These are phyloP conservation scores for Sporisorium reilianum DNA, from an alignment of 1,284 basidiomycete species.

Conservation along the genomic window DNA sequence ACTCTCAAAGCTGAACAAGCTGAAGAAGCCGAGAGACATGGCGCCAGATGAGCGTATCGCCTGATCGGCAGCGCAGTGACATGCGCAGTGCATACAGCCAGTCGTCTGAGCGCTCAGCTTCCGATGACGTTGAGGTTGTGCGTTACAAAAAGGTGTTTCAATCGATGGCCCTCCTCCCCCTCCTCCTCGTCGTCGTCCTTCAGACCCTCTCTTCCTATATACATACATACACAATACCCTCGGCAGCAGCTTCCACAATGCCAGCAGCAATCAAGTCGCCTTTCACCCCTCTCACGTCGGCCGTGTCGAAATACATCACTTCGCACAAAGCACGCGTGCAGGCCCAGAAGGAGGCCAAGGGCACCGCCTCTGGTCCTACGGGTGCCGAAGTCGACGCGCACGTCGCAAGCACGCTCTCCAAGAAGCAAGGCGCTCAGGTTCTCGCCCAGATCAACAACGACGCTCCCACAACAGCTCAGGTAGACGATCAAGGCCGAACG, in stretches of 20 bases:
- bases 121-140: background rate
- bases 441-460: background rate
- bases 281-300: slow-evolving; percentile 16
- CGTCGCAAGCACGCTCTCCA: slow-evolving; percentile 34
- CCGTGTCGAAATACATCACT: slow-evolving; percentile 30
- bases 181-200: background rate
- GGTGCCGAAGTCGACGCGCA: slow-evolving; percentile 45
- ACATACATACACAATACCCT: no score
- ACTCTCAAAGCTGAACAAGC: background rate
- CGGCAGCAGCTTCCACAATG: slow-evolving; percentile 13
- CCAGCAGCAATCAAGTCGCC: slow-evolving; percentile 17
- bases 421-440: slow-evolving; percentile 11
- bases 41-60: background rate
- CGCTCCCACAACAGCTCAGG: background rate
- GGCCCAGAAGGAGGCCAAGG: slow-evolving; percentile 32
- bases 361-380: slow-evolving; percentile 29
- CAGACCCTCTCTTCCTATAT: background rate
- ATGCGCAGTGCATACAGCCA: slow-evolving; percentile 1
- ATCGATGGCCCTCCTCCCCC: background rate
- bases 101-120: background rate
- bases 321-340: slow-evolving; percentile 21
- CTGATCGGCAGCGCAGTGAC: background rate
- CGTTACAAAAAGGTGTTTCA: background rate
- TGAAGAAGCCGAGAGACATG: background rate
- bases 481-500: slow-evolving; percentile 35